These are phyloP conservation scores for Ampelocalamus luodianensis DNA, from an alignment of 176 grass and related monocot genomes.

Conservation along the genomic window DNA sequence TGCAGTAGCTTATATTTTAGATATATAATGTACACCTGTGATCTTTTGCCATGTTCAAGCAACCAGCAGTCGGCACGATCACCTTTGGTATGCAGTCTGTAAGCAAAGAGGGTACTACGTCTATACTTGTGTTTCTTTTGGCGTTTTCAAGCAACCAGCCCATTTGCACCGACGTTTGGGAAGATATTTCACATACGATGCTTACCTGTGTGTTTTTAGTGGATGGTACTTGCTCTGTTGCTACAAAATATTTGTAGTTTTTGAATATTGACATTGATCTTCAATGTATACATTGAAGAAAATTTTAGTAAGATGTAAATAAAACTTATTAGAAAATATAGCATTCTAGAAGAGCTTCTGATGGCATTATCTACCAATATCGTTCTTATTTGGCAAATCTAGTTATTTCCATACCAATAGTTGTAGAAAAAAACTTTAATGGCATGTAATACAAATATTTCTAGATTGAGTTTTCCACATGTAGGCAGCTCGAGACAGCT, in stretches of 20 bases:
- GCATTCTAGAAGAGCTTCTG: background rate
- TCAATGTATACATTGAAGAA: too few species aligned
- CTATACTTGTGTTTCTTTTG: background rate
- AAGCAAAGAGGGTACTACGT: background rate
- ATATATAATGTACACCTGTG: background rate
- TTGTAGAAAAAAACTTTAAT: background rate
- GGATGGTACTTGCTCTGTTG: background rate
- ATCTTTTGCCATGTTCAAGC: conserved; percentile 17
- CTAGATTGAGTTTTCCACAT: background rate
- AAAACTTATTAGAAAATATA: background rate
- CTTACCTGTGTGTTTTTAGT: background rate
- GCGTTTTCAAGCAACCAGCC: conserved; percentile 16
- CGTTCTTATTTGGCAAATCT: background rate
- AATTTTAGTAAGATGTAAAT: background rate
- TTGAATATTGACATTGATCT: background rate
- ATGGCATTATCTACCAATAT: background rate
- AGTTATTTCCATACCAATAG: background rate
- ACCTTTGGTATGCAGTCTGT: background rate
- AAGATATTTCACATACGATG: background rate
- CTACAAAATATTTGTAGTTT: background rate
- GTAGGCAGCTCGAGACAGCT: background rate
- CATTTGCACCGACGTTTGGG: background rate
- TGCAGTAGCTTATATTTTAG: background rate
- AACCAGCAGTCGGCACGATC: background rate
- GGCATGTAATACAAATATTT: background rate